Evolutionary conservation across 352 stramenopile species (phyloP).

Genomic region (Phytophthora macrochlamydospora): DNA sequence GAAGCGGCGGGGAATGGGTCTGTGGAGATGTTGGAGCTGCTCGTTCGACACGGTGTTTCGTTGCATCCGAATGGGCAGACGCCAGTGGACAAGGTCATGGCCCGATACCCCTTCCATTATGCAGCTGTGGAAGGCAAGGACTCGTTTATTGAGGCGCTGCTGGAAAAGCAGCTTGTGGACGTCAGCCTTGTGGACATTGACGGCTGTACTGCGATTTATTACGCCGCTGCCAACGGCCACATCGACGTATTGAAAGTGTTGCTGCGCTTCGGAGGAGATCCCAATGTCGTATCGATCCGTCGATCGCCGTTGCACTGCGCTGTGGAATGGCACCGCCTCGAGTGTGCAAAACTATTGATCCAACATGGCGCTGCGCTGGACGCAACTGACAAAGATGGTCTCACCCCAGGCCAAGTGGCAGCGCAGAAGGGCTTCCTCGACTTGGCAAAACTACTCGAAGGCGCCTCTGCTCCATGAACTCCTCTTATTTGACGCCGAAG

Average conservation of each 20-base stretch:
- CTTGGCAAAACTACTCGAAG: constrained; percentile 18
- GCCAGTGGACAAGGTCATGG: constrained; percentile 79
- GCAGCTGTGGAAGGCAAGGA: constrained; percentile 72
- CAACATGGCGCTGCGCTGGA: constrained; percentile 36
- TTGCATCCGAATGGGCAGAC: constrained; percentile 43
- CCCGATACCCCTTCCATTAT: constrained; percentile 84
- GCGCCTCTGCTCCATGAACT: neutral
- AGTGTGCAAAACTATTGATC: constrained; percentile 64
- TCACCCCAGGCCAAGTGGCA: constrained; percentile 46
- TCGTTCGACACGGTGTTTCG: constrained; percentile 55
- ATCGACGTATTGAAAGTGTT: constrained; percentile 53
- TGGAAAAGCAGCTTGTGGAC: constrained; percentile 61
- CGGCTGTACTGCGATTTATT: constrained; percentile 73
- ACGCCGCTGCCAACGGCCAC: constrained; percentile 74
- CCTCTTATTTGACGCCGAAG: neutral
- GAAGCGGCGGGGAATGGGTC: constrained; percentile 70
- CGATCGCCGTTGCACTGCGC: constrained; percentile 77
- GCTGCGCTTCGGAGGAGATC: constrained; percentile 48
- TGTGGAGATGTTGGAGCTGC: constrained; percentile 62
- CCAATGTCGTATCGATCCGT: constrained; percentile 64
- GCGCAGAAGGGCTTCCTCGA: constrained; percentile 40
- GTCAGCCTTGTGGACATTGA: constrained; percentile 72
- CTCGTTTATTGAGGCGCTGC: constrained; percentile 57
- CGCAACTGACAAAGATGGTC: constrained; percentile 45
- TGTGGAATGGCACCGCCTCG: constrained; percentile 70